Base-by-base conservation (phyloP, 768 basidiomycete genomes). In the Amanita polypyramis region DNA sequence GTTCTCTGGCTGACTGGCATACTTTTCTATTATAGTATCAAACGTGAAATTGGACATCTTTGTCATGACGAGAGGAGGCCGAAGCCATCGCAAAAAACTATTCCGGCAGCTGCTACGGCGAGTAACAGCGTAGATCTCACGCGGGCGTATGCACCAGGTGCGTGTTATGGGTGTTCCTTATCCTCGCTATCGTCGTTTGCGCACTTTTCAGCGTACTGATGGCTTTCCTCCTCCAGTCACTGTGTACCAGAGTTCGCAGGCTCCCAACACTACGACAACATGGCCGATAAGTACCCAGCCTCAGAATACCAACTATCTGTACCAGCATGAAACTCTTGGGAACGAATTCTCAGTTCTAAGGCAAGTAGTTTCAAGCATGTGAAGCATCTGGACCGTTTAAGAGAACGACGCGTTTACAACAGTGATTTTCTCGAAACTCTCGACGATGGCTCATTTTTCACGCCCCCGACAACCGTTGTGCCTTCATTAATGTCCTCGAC, bases 31-130 rank as follows among this genome's bases (percentile, higher is more conserved):
- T 25, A 42, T 56, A 94, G 93, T 58, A 90, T 97, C 58, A 97
- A 97, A 64, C 81, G 95, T 33, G 94, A 97, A 64, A 97, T 97
- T 52, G 89, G 91, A 0, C 91, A 96, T 67, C 71, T 95, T 11
- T 96, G 93, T 58, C 86, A 90, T 56, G 94, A 95, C 62, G 91
- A 94, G 59, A 77, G 77, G 50, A 73, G 80, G 41, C 71, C 73
- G 1, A 80, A 79, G 58, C 62, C 59, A 14, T 53, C 58, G 36
- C 73, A 73, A 7, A 80, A 79, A 51, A 68, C 71, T 30, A 60
- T 61, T 49, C 42, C 62, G 0, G 14, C 62, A 15, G 36, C 65
- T 9, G 32, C 68, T 32, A 54, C 52, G 11, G 53, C 54, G 3
- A 32, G 47, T 41, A 42, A 17, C 23, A 34, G 17, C 25, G 54